phyloP scores from a whole-genome alignment of 305 asterid genomes.

The Fraxinus floribunda region DNA sequence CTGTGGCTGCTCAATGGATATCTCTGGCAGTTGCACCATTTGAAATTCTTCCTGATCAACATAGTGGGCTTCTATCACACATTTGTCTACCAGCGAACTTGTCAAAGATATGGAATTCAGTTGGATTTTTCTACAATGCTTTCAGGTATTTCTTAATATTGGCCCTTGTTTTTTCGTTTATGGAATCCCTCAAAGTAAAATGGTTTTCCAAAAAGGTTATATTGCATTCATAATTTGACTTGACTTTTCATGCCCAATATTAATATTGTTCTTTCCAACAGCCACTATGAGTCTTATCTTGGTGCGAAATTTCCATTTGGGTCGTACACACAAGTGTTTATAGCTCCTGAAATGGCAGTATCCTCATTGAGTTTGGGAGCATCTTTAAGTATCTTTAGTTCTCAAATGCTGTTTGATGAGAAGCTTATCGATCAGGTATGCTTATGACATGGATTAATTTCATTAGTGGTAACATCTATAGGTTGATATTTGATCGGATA shows the following conservation, averaged over 20 bases:
- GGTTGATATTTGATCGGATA: neutral
- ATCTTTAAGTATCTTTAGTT: slow-evolving; percentile 86
- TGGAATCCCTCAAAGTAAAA: slow-evolving; percentile 17
- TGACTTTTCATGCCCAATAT: slow-evolving; percentile 14
- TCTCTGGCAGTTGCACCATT: slow-evolving; percentile 89
- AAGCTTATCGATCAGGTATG: slow-evolving; percentile 95
- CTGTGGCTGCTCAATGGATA: slow-evolving; percentile 94
- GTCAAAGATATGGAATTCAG: slow-evolving; percentile 79
- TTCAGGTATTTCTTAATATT: slow-evolving; percentile 58
- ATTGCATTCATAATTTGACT: slow-evolving; percentile 19
- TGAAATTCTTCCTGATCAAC: slow-evolving; percentile 83
- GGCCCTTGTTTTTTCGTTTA: slow-evolving; percentile 17
- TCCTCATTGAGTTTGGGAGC: slow-evolving; percentile 83
- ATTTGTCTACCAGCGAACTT: slow-evolving; percentile 68
- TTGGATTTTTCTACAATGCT: slow-evolving; percentile 79
- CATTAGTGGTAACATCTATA: slow-evolving; percentile 11
- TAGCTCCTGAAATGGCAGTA: slow-evolving; percentile 87
- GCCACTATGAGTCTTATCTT: slow-evolving; percentile 91
- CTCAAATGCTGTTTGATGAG: slow-evolving; percentile 83
- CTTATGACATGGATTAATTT: slow-evolving; percentile 13
- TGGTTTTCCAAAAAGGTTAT: slow-evolving; percentile 11
- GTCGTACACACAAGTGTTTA: slow-evolving; percentile 84
- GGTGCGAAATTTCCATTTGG: slow-evolving; percentile 93
- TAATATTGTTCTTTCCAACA: slow-evolving; percentile 42
- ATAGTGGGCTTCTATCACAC: slow-evolving; percentile 64